These are phyloP conservation scores for Phascolomyces articulosus DNA, from an alignment of 371 early-diverging fungal genomes.

Conservation along the genomic window DNA sequence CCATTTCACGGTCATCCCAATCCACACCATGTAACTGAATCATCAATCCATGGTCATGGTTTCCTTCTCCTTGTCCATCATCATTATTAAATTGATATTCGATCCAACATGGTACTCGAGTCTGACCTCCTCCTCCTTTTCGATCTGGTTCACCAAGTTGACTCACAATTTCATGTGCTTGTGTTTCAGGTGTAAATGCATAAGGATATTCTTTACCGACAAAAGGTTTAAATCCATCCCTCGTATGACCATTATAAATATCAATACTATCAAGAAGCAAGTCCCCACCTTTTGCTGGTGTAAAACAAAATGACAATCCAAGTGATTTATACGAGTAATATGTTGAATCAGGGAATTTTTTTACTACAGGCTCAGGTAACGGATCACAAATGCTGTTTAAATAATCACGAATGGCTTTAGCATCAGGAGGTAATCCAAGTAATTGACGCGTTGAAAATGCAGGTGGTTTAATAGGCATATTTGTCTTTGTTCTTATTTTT, in stretches of 20 bases:
- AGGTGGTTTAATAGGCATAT: conserved; percentile 9
- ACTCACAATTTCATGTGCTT: conserved; percentile 48
- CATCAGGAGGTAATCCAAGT: conserved; percentile 3
- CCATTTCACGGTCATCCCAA: conserved; percentile 58
- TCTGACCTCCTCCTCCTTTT: conserved; percentile 52
- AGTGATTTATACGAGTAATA: conserved; percentile 43
- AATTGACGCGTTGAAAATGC: conserved; percentile 3
- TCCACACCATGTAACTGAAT: conserved; percentile 51
- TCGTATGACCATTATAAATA: conserved; percentile 45
- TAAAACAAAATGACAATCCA: conserved; percentile 48
- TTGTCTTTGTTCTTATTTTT: not conserved
- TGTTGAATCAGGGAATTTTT: conserved; percentile 29
- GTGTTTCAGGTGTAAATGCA: conserved; percentile 26
- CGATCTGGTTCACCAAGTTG: conserved; percentile 49
- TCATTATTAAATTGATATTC: conserved; percentile 43
- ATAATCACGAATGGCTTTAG: not conserved
- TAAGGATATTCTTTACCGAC: conserved; percentile 14
- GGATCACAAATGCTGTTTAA: not conserved
- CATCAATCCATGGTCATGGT: conserved; percentile 26
- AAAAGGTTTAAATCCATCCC: conserved; percentile 41
- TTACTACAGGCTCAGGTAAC: conserved; percentile 12
- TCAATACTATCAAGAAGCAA: conserved; percentile 39
- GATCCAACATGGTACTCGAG: conserved; percentile 50
- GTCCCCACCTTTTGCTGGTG: not conserved
- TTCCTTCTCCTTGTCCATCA: not conserved